Conservation (phyloP, 768 basidiomycete species). For the Mycena rosella region DNA sequence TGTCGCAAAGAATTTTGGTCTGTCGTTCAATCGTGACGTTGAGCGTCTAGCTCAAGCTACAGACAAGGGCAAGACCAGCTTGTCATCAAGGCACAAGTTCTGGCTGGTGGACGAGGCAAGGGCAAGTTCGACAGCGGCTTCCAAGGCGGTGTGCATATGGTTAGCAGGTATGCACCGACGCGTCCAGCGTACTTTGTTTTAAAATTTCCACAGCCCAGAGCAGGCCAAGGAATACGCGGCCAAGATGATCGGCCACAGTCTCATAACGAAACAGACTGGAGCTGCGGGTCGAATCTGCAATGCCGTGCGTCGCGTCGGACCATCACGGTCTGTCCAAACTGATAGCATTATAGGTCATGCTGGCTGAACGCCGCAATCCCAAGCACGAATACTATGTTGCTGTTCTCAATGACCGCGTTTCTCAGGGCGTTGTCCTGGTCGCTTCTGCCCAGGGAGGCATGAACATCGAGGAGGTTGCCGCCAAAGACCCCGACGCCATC, state of each 20-base stretch:
- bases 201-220: slow-evolving; percentile 63
- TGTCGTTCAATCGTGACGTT: slow-evolving; percentile 39
- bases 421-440: slow-evolving; percentile 92
- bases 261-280: slow-evolving; percentile 99
- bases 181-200: slow-evolving; percentile 13
- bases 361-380: slow-evolving; percentile 94
- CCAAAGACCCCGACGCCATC: slow-evolving; percentile 93
- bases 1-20: slow-evolving; percentile 92
- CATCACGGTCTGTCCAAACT: background rate
- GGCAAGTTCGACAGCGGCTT: slow-evolving; percentile 96
- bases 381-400: slow-evolving; percentile 99
- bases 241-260: slow-evolving; percentile 94
- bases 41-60: slow-evolving; percentile 23
- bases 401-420: slow-evolving; percentile 92
- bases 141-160: slow-evolving; percentile 97
- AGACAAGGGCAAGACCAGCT: slow-evolving; percentile 76
- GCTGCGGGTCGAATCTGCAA: slow-evolving; percentile 94
- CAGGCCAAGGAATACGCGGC: slow-evolving; percentile 89
- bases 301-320: slow-evolving; percentile 69
- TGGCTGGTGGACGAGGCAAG: slow-evolving; percentile 98
- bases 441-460: slow-evolving; percentile 96
- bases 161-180: slow-evolving; percentile 73
- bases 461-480: slow-evolving; percentile 99
- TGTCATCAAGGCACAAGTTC: slow-evolving; percentile 98
- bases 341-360: slow-evolving; percentile 82